phyloP scores from a whole-genome alignment of 352 stramenopile genomes.

The Phytophthora agathidicida region DNA sequence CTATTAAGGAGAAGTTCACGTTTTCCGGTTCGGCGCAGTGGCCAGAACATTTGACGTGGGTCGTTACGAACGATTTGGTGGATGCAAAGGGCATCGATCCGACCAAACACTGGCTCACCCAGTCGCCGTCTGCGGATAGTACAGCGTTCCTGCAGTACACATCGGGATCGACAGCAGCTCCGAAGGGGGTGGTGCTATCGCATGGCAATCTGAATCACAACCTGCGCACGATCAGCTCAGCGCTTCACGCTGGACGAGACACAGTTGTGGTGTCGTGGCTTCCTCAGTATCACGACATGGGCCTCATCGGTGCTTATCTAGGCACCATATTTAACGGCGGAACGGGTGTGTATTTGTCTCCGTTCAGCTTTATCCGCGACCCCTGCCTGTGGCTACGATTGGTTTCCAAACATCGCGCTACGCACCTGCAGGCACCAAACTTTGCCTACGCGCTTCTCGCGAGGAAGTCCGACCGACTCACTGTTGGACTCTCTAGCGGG shows the following conservation, averaged over 20 bases:
- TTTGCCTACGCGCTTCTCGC: conserved; percentile 98
- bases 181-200: conserved; percentile 98
- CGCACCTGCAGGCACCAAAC: conserved; percentile 98
- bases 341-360: conserved; percentile 97
- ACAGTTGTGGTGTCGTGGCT: conserved; percentile 98
- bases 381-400: conserved; percentile 96
- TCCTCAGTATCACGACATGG: conserved; percentile 99
- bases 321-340: conserved; percentile 88
- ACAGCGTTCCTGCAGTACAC: conserved; percentile 99
- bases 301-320: conserved; percentile 96
- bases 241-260: conserved; percentile 87
- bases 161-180: conserved; percentile 96
- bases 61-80: conserved; percentile 83
- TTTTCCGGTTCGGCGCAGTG: conserved; percentile 68
- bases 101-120: conserved; percentile 47
- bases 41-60: conserved; percentile 91
- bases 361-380: conserved; percentile 97
- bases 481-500: conserved; percentile 21
- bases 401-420: conserved; percentile 88
- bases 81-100: conserved; percentile 50
- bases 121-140: conserved; percentile 47
- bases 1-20: conserved; percentile 84
- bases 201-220: conserved; percentile 98
- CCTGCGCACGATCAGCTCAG: conserved; percentile 94
- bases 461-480: conserved; percentile 91